Percentiles rank a stretch among this genome's conserved stretches.
Conservation (phyloP, 2,329 filamentous ascomycete genomes). For the Colletotrichum coccodes region DNA sequence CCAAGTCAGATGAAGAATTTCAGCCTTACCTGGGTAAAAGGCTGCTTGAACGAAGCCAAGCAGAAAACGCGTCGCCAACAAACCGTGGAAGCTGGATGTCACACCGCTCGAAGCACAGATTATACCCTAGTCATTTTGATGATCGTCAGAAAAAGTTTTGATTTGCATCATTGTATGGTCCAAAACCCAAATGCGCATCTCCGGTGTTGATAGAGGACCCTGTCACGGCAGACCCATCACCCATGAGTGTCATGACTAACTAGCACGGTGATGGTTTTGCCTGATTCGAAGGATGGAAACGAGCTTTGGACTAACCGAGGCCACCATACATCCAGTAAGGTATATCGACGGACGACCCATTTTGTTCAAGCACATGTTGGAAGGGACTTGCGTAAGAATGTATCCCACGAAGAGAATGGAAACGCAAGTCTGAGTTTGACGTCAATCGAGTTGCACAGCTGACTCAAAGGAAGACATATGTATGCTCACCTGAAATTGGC, state of each 20-base stretch:
- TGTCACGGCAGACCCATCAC: slow-evolving; percentile 13
- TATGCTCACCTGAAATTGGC: slow-evolving; percentile 48
- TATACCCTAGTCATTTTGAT: slow-evolving; percentile 4
- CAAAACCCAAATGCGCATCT: background rate
- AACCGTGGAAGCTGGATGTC: slow-evolving; percentile 6
- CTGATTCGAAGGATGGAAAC: too few species aligned
- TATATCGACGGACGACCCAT: slow-evolving; percentile 38
- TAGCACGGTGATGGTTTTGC: too few species aligned
- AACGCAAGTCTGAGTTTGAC: slow-evolving; percentile 35
- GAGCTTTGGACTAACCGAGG: slow-evolving; percentile 39
- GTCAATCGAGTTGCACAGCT: slow-evolving; percentile 40
- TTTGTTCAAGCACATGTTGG: slow-evolving; percentile 34
- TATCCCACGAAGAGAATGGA: slow-evolving; percentile 37
- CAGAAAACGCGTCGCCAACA: slow-evolving; percentile 25
- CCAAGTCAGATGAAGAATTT: too few species aligned
- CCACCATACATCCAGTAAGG: slow-evolving; percentile 28
- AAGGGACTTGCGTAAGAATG: slow-evolving; percentile 42
- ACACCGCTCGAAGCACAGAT: slow-evolving; percentile 31
- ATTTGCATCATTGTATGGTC: background rate
- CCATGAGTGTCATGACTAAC: background rate
- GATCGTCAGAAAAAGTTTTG: background rate
- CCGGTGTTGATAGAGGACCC: too few species aligned
- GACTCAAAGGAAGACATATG: slow-evolving; percentile 16
- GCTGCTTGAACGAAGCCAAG: slow-evolving; percentile 31
- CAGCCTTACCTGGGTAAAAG: slow-evolving; percentile 42